phyloP scores from a whole-genome alignment of 495 filamentous ascomycete genomes.

The Penicillium samsonianum region DNA sequence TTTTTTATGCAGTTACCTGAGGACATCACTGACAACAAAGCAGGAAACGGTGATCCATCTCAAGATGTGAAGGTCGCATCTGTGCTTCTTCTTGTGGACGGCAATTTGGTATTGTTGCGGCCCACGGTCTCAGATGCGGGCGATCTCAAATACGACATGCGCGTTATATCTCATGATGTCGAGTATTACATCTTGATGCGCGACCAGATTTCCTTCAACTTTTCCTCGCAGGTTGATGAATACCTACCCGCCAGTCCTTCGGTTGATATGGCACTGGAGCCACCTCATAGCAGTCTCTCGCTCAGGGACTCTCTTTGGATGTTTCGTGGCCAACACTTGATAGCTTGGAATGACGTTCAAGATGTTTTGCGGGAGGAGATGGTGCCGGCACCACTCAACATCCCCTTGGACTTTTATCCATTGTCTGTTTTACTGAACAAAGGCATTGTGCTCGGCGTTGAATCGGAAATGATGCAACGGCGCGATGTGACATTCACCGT shows the following conservation, averaged over 20 bases:
- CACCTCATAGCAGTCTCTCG: slow-evolving; percentile 46
- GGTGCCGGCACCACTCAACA: slow-evolving; percentile 45
- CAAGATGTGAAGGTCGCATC: slow-evolving; percentile 95
- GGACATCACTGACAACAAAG: slow-evolving; percentile 21
- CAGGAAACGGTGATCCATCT: slow-evolving; percentile 86
- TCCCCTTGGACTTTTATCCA: slow-evolving; percentile 87
- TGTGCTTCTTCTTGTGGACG: slow-evolving; percentile 92
- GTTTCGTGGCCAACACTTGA: slow-evolving; percentile 80
- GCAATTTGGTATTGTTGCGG: slow-evolving; percentile 89
- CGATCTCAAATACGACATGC: slow-evolving; percentile 96
- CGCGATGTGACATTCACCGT: slow-evolving; percentile 86
- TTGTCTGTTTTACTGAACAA: slow-evolving; percentile 81
- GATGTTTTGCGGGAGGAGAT: slow-evolving; percentile 67
- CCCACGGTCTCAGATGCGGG: slow-evolving; percentile 75
- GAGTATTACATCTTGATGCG: slow-evolving; percentile 93
- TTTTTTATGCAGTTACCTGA: background rate
- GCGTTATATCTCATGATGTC: slow-evolving; percentile 89
- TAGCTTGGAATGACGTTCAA: slow-evolving; percentile 89
- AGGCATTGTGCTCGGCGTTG: slow-evolving; percentile 85
- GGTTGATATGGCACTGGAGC: slow-evolving; percentile 47
- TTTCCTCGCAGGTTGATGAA: slow-evolving; percentile 42
- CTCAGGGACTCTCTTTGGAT: slow-evolving; percentile 90
- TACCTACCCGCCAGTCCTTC: slow-evolving; percentile 55
- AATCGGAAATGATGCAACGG: slow-evolving; percentile 87
- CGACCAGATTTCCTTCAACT: slow-evolving; percentile 67